Evolutionary conservation across 805 yeast species (phyloP), one percentile per base, ranked within the genome.

Genomic region (Danielia oregonensis): DNA sequence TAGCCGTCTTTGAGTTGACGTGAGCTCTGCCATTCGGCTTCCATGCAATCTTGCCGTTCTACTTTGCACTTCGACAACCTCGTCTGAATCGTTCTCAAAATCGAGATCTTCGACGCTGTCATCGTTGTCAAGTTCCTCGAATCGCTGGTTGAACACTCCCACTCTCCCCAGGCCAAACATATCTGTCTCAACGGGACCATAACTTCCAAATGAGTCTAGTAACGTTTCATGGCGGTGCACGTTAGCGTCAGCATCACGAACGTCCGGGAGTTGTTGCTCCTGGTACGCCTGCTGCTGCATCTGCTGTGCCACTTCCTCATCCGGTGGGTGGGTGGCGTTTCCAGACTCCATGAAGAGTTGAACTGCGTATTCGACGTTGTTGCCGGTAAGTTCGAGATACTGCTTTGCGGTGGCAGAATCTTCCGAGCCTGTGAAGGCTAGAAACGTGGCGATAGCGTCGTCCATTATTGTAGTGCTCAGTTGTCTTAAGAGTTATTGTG

Each of bases 351-450:
- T 81, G 58, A 65, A 93, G 28, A 93, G 65, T 10, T 87, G 78
- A 6, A 93, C 85, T 0, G 98, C 97, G 14, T 78, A 74, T 37
- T 89, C 95, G 22, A 91, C 55, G 54, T 86, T 77, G 29, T 78
- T 78, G 32, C 82, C 88, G 4, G 91, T 73, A 64, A 91, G 79
- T 17, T 82, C 88, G 14, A 93, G 57, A 52, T 82, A 93, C 46
- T 82, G 86, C 34, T 70, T 64, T 1, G 97, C 97, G 9, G 74
- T 63, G 4, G 69, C 70, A 1, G 74, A 70, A 52, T 84, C 91
- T 2, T 77, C 70, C 2, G 78, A 76, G 15, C 86, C 84, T 0
- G 97, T 88, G 35, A 93, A 80, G 26, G 91, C 89, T 57, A 89
- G 67, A 59, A 93, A 93, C 15, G 80, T 75, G 15, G 84, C 80